Evolutionary conservation across 2,329 filamentous ascomycete species (phyloP), one percentile per base, ranked within the genome.

Genomic region (Neurospora sp.): DNA sequence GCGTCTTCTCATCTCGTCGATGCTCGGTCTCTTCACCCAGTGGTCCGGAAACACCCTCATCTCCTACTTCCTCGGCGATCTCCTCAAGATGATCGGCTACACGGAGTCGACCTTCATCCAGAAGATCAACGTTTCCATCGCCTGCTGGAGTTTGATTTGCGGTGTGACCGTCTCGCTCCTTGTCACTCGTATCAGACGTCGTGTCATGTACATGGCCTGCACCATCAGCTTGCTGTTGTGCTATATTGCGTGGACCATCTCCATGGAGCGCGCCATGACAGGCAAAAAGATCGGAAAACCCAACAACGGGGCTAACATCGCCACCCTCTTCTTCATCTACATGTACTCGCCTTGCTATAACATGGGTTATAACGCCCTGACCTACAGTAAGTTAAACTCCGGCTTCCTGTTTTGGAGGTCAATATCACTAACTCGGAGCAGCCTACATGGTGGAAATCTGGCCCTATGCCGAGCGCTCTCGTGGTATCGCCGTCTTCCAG

Each of bases 351-450:
- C 86, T 0, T 82, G 80, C 74, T 90, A 89, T 77, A 89, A 89
- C 74, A 82, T 89, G 69, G 88, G 87, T 6, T 88, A 89, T 77
- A 89, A 90, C 74, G 85, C 88, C 19, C 79, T 90, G 68, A 88
- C 87, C 1, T 89, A 88, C 77, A 89, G 83, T 84, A 75, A 78
- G 82, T 67, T 41, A 1, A 67, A 23, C 2, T 0, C 1, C 17
- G 2, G 4, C 17, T 23, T 1, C 36, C 6, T 8, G 1, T 8
- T 19, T 28, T 17, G 10, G 17, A 67, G 41, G 38, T 41, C 4
- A 5, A 17, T 36, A 15, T 67, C 23, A 38, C 46, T 62, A 1
- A 46, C 37, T 5, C 10, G 5, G 19, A n/a, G 1, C 12, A 75
- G 74, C 75, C 5, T 76, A 76, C 72, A 73, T 76, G 69, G 74